Percentiles rank a stretch among this genome's conserved stretches.
These are phyloP conservation scores for Neofusicoccum sp. DNA, from an alignment of 2,329 filamentous ascomycete genomes.

Conservation along the genomic window DNA sequence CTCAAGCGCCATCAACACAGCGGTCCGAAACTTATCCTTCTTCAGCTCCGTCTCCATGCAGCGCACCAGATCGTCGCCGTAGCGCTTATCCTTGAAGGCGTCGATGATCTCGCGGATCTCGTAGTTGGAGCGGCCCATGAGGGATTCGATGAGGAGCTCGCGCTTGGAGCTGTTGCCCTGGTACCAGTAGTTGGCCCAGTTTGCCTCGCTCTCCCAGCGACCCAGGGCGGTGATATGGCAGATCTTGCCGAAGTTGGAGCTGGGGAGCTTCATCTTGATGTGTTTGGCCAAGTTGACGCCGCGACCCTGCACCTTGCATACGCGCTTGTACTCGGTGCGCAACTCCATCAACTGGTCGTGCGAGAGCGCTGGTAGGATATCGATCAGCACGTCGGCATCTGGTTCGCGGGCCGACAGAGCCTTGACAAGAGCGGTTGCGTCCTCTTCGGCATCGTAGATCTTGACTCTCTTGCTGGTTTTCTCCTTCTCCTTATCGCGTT, in stretches of 20 bases:
- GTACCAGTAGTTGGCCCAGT: slow-evolving; percentile 99
- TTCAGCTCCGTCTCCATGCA: slow-evolving; percentile 94
- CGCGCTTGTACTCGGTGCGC: slow-evolving; percentile 84
- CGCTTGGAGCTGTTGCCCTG: slow-evolving; percentile 81
- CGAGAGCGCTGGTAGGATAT: slow-evolving; percentile 80
- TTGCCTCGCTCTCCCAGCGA: slow-evolving; percentile 88
- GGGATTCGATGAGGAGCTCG: slow-evolving; percentile 87
- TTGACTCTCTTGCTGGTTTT: slow-evolving; percentile 56
- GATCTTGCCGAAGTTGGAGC: slow-evolving; percentile 81
- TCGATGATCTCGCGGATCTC: slow-evolving; percentile 87
- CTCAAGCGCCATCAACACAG: slow-evolving; percentile 81
- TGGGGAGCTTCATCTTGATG: slow-evolving; percentile 70
- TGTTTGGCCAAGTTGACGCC: slow-evolving; percentile 86
- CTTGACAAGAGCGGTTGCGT: slow-evolving; percentile 74
- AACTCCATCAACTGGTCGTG: slow-evolving; percentile 88
- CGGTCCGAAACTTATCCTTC: slow-evolving; percentile 93
- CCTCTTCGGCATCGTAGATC: slow-evolving; percentile 83
- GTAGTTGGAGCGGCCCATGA: slow-evolving; percentile 88
- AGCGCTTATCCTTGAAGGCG: slow-evolving; percentile 89
- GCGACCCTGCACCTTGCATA: slow-evolving; percentile 80
- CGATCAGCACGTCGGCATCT: slow-evolving; percentile 72
- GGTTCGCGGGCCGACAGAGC: slow-evolving; percentile 68
- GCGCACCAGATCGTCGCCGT: slow-evolving; percentile 74
- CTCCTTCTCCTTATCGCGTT: slow-evolving; percentile 37
- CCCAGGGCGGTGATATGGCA: slow-evolving; percentile 90